phyloP scores from a whole-genome alignment of 202 grass and related monocot species.

The Zoysia matrella region DNA sequence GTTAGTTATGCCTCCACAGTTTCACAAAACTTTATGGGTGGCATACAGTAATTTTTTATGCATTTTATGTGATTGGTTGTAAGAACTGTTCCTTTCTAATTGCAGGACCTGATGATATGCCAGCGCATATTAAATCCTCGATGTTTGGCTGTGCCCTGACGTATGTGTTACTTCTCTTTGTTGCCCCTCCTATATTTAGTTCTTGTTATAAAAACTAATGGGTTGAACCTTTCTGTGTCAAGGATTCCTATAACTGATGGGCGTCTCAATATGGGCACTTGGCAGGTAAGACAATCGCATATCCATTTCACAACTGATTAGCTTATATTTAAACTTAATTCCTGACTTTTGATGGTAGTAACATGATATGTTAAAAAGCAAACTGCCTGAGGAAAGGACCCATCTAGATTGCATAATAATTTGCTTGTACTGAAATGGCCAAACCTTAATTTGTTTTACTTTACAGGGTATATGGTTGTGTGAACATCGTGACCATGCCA shows the following conservation, averaged over 20 bases:
- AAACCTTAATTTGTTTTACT: conserved; percentile 23
- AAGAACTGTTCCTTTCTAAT: conserved; percentile 21
- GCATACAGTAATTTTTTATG: not conserved
- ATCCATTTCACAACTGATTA: conserved; percentile 21
- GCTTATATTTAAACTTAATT: conserved; percentile 27
- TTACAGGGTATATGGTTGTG: conserved; percentile 96
- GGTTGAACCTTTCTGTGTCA: conserved; percentile 21
- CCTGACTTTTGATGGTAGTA: conserved; percentile 2
- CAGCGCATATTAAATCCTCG: conserved; percentile 87
- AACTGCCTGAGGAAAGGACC: not conserved
- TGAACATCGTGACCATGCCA: conserved; percentile 88
- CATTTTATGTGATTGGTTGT: not conserved
- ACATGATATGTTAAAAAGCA: not conserved
- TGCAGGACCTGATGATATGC: conserved; percentile 99
- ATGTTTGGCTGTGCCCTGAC: conserved; percentile 45
- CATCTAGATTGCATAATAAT: not conserved
- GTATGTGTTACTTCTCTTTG: conserved; percentile 51
- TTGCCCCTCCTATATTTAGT: conserved; percentile 4
- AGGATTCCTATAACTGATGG: conserved; percentile 98
- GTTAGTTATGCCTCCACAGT: conserved; percentile 36
- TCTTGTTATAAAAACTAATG: not conserved
- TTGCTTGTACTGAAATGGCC: not conserved
- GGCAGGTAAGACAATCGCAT: conserved; percentile 66
- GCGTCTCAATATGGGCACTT: not conserved
- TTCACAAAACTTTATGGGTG: conserved; percentile 15